A percentile compares a stretch with the other conserved stretches of the same genome.
Conservation (phyloP, 148 eudicot genomes). For the Fagopyrum homotropicum region DNA sequence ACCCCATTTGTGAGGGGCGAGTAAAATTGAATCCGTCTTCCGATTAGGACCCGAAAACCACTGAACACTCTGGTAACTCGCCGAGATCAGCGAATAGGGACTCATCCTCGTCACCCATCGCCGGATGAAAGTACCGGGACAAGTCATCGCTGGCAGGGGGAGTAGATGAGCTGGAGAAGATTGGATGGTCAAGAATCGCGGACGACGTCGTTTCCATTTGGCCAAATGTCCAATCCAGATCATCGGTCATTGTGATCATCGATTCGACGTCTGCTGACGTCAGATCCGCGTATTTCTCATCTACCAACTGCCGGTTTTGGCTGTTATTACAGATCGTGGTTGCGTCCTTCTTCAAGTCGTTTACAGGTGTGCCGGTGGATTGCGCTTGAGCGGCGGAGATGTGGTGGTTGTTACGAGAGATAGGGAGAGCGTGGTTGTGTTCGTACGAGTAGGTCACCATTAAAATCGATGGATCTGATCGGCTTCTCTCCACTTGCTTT, state of each 20-base stretch:
- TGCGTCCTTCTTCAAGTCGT: background rate
- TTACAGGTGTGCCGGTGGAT: background rate
- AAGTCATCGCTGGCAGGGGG: background rate
- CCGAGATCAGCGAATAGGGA: conserved; percentile 77
- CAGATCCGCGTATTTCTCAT: background rate
- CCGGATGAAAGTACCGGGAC: background rate
- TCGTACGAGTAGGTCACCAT: conserved; percentile 14
- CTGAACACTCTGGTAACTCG: conserved; percentile 81
- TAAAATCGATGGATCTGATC: conserved; percentile 6
- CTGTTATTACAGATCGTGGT: background rate
- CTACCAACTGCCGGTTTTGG: background rate
- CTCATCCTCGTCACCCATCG: conserved; percentile 66
- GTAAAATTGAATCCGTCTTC: too few species aligned
- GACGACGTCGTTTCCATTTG: conserved; percentile 4
- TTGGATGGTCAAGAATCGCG: conserved; percentile 7
- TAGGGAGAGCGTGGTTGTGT: conserved; percentile 13
- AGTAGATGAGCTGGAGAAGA: conserved; percentile 22
- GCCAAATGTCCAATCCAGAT: background rate
- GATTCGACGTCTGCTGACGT: background rate
- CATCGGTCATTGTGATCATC: background rate
- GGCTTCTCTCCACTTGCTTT: conserved; percentile 17
- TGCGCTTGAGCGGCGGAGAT: background rate
- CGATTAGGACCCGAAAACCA: conserved; percentile 44
- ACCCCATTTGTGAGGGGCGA: too few species aligned
- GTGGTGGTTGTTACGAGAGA: conserved; percentile 6